These are phyloP conservation scores for Penicillium flavigenum DNA, from an alignment of 495 filamentous ascomycete species.

Conservation along the genomic window DNA sequence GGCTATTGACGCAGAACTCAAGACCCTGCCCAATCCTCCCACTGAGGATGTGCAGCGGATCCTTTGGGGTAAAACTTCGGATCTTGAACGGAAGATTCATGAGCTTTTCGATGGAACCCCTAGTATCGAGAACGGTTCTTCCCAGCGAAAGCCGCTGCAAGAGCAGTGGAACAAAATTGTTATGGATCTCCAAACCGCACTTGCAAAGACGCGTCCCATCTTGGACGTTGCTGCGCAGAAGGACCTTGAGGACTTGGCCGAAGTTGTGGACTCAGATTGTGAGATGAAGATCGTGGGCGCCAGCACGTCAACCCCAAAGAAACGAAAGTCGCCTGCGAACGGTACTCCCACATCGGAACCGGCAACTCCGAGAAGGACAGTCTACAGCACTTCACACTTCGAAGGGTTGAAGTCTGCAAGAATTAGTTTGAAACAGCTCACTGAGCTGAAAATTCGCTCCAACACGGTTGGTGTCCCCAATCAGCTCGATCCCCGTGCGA, in stretches of 20 bases:
- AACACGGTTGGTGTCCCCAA: constrained; percentile 40
- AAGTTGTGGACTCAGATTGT: constrained; percentile 29
- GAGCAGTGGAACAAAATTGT: constrained; percentile 40
- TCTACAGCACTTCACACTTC: background rate
- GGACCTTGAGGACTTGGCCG: constrained; percentile 6
- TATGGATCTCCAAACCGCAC: constrained; percentile 34
- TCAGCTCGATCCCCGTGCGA: constrained; percentile 43
- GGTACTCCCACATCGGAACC: background rate
- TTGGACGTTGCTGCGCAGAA: constrained; percentile 12
- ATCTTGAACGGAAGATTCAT: constrained; percentile 31
- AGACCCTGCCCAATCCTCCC: constrained; percentile 55
- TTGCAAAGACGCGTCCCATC: constrained; percentile 37
- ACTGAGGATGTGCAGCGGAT: constrained; percentile 37
- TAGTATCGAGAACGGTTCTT: background rate
- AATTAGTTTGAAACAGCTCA: constrained; percentile 36
- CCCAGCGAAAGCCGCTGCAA: constrained; percentile 30
- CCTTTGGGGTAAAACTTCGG: constrained; percentile 36
- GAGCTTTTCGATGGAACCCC: constrained; percentile 39
- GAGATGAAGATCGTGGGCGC: constrained; percentile 17
- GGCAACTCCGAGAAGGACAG: background rate
- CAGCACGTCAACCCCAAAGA: constrained; percentile 4
- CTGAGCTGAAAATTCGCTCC: constrained; percentile 37
- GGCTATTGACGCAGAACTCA: constrained; percentile 48
- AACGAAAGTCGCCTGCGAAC: constrained; percentile 22
- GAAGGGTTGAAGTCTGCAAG: background rate